Evolutionary conservation across 129 eudicot species (phyloP), one percentile per base, ranked within the genome.

Genomic region (Sambucus nigra): DNA sequence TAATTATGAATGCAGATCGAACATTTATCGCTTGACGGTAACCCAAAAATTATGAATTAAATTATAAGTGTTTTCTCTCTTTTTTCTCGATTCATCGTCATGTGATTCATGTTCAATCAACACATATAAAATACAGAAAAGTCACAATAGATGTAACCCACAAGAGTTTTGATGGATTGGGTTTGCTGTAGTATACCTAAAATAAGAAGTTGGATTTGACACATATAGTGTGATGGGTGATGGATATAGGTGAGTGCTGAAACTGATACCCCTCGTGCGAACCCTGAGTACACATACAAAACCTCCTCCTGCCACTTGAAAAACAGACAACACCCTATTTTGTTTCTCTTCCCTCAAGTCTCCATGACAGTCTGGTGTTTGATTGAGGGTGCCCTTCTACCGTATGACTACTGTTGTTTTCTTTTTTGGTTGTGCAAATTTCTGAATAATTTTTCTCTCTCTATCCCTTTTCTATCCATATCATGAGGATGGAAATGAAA

Each of bases 401-500:
- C 7, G 8, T 55, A 2, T 9, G 16, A 25, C 39, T 53, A n/a
- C 59, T 44, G 39, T 31, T 17, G 50, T 40, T 67, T 68, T 57
- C 59, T 51, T 54, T 66, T 46, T 33, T 52, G 55, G 24, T 25
- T 57, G 42, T 27, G 54, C 62, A 55, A 55, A 61, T 21, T 61
- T 33, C 51, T 64, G 9, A 7, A 7, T 35, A 35, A 31, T 9
- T 31, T 31, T 31, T 31, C 9, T 31, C 9, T 31, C 38, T 66
- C 18, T 17, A 5, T 8, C 40, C 23, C 16, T 63, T 77, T n/a
- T 63, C 69, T 71, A 71, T 76, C 83, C 55, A 61, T 63, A 68
- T 63, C 69, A 57, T 68, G 75, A 72, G 83, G 83, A 77, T 21
- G 51, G 29, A 71, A 76, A 56, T 67, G 60, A 51, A n/a, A 55